Base-by-base conservation (phyloP, 805 yeast species). In the Wickerhamomyces rabaulensis region DNA sequence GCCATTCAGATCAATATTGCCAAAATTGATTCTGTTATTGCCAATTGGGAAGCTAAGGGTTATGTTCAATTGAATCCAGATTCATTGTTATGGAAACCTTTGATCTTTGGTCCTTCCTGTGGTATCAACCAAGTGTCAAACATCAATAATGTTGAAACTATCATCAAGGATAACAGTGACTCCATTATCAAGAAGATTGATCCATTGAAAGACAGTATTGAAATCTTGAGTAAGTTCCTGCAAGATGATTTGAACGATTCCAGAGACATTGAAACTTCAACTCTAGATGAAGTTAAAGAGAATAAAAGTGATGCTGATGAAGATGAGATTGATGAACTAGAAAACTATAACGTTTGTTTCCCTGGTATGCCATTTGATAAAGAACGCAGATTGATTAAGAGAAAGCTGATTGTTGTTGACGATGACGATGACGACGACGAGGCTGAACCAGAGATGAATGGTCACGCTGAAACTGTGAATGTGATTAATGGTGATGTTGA, bases 21-120 rank as follows among this genome's bases (percentile, higher is more conserved):
- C 1, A 53, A 58, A 12, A 69, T 87, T 5, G 64, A 74, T 23
- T 46, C 53, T 13, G 67, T 73, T 0, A 69, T 83, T 21, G 27
- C 22, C 9, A 66, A 69, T 22, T 82, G 87, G 85, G 74, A 76
- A 44, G 44, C 62, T 4, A 87, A 84, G 54, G 65, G 67, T 0
- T 79, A 82, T 50, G 72, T 73, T 15, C 61, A 60, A 27, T 54
- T 88, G n/a, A 71, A 81, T 39, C 75, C 79, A 4, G 66, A 68
- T 0, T 71, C 73, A 38, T 66, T 89, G 13, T 51, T 88, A 13
- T 89, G 96, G 96, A 86, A 84, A 55, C 90, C 91, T 1, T 74
- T 87, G 65, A 75, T 87, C n/a, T 75, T 80, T 56, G 95, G 95
- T 0, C 92, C 94, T 0, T 83, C 91, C 0, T 89, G 94, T 20